Base-by-base conservation (phyloP, 192 early-diverging fungal species). In the Geranomyces michiganensis region DNA sequence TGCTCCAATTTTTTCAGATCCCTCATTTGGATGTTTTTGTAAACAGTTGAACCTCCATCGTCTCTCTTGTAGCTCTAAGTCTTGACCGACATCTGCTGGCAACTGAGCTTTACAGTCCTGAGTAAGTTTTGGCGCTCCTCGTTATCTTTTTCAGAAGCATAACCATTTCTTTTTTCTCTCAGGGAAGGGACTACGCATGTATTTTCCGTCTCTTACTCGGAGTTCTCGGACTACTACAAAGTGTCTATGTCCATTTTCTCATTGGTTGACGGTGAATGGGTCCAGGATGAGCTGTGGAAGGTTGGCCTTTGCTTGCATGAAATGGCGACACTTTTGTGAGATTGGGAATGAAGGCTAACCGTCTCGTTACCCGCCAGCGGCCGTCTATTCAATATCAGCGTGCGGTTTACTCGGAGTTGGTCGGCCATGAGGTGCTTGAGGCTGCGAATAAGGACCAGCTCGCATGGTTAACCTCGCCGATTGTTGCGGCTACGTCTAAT, bases 381-480 rank as follows among this genome's bases (percentile, higher is more conserved):
- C 44, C 41, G 21, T 46, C 22, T 22, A 41, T 65, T 27, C 24
- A 44, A 19, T 47, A 45, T 14, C 63, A 65, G 33, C 36, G 46
- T 12, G 31, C 21, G 10, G 44, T 55, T 19, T 72, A 64, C 56
- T 64, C 70, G 17, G 61, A 60, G 4, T n/a, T 64, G 32, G 21
- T 72, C 24, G 70, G 48, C 15, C 70, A 72, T 61, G 70, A 72
- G 0, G 70, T 62, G 22, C 32, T 64, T 8, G 70, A 72, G 56
- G 30, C 43, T 4, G 70, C 64, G 6, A 26, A 43, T 14, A 47
- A 26, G 7, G 24, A 72, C 29, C 22, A 31, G 26, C 26, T 72
- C 5, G 15, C 58, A 33, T 72, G 70, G 70, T 55, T 72, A 7
- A 55, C 14, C 19, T 46, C 15, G 12, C 70, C 70, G 9, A 26